Evolutionary conservation across 2,329 filamentous ascomycete genomes (phyloP).

Genomic region (Aureobasidium vineae): DNA sequence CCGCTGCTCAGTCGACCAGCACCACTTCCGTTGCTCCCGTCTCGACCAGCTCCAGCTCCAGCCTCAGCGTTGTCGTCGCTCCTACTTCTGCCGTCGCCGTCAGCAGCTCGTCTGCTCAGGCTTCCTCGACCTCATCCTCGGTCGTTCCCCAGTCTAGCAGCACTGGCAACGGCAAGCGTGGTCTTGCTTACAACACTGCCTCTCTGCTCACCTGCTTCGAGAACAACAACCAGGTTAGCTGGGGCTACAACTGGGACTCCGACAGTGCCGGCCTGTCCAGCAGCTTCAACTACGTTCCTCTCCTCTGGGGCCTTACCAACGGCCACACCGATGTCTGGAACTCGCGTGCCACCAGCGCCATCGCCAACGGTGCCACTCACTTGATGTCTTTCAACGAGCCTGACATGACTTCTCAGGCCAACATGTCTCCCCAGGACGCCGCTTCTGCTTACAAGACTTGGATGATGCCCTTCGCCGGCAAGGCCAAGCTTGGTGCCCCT

Average conservation of each 20-base stretch:
- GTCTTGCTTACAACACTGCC: slow-evolving; percentile 65
- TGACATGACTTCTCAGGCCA: slow-evolving; percentile 60
- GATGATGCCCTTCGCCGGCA: slow-evolving; percentile 57
- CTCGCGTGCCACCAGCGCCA: slow-evolving; percentile 51
- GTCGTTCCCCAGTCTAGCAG: slow-evolving; percentile 30
- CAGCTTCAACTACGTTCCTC: slow-evolving; percentile 62
- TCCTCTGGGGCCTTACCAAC: slow-evolving; percentile 54
- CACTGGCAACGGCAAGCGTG: slow-evolving; percentile 56
- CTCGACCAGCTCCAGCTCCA: slow-evolving; percentile 17
- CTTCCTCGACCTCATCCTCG: slow-evolving; percentile 31
- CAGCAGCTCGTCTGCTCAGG: slow-evolving; percentile 30
- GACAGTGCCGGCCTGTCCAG: slow-evolving; percentile 42
- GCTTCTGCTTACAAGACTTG: slow-evolving; percentile 54
- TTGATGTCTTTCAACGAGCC: slow-evolving; percentile 72
- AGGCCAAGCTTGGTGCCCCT: slow-evolving; percentile 58
- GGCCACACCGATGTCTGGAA: slow-evolving; percentile 54
- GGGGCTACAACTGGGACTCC: slow-evolving; percentile 69
- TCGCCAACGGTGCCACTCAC: slow-evolving; percentile 55
- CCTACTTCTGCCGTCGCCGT: slow-evolving; percentile 21
- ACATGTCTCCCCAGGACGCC: slow-evolving; percentile 54
- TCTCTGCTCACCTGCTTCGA: slow-evolving; percentile 54
- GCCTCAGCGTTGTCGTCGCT: slow-evolving; percentile 14
- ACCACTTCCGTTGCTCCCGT: slow-evolving; percentile 1
- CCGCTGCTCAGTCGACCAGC: slow-evolving; percentile 12
- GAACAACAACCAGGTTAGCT: slow-evolving; percentile 50